A percentile compares a stretch with the other conserved stretches of the same genome.
Conservation (phyloP, 164 flowering plant species). For the Annona cherimola region DNA sequence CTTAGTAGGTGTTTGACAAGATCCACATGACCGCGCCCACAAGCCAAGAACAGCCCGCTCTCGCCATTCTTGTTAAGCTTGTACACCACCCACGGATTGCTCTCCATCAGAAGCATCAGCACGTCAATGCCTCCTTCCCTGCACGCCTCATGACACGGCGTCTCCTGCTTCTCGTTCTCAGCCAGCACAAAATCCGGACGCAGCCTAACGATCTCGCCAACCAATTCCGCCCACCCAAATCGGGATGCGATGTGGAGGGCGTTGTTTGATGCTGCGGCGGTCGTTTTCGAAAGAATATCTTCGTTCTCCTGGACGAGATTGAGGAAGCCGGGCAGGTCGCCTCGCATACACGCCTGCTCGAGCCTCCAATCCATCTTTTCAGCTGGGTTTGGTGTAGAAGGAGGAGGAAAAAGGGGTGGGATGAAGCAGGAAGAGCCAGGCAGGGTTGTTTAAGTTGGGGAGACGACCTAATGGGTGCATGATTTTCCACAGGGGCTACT, state of each 20-base stretch:
- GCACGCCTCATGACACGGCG: constrained; percentile 32
- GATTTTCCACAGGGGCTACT: not conserved
- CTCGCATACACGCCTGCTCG: constrained; percentile 2
- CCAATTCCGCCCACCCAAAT: constrained; percentile 21
- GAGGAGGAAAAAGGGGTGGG: not conserved
- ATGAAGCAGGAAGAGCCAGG: not conserved
- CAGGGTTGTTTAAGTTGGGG: not conserved
- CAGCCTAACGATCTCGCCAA: constrained; percentile 15
- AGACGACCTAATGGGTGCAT: not conserved
- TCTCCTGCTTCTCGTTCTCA: constrained; percentile 29
- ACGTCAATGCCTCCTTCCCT: constrained; percentile 14
- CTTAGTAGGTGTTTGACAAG: constrained; percentile 11
- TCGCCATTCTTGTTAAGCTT: constrained; percentile 11
- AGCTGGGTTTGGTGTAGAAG: not conserved
- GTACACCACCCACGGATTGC: constrained; percentile 7
- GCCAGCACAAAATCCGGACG: constrained; percentile 24
- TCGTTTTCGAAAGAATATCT: constrained; percentile 9
- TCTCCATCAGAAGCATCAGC: constrained; percentile 9
- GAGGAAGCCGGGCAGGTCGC: constrained; percentile 5
- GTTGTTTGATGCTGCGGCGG: constrained; percentile 1
- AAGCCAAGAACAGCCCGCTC: constrained; percentile 9
- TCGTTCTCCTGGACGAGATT: constrained; percentile 7
- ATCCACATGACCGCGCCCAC: constrained; percentile 5
- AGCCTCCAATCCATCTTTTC: constrained; percentile 18
- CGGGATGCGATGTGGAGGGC: constrained; percentile 22